Evolutionary conservation across 2,329 filamentous ascomycete species (phyloP).

Genomic region (Talaromyces marneffei): DNA sequence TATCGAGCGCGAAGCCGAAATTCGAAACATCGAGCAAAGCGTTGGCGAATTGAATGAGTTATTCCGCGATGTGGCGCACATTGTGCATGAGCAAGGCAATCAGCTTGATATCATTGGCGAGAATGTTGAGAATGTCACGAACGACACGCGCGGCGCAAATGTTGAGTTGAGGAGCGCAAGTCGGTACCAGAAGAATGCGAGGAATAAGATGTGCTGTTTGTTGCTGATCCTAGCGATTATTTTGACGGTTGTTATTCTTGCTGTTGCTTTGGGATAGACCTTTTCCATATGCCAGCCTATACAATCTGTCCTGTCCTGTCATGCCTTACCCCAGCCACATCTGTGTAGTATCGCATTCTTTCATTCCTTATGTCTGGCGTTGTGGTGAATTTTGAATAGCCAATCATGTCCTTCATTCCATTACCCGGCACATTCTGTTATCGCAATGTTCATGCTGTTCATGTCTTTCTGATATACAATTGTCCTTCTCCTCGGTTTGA

Average conservation of each 20-base stretch:
- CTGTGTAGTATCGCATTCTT: not conserved
- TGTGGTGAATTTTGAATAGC: not conserved
- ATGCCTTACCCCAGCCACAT: not conserved
- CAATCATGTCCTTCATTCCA: not conserved
- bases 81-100: constrained; percentile 89
- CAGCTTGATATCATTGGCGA: constrained; percentile 79
- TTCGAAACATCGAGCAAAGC: constrained; percentile 93
- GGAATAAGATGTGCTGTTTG: constrained; percentile 90
- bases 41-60: constrained; percentile 94
- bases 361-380: constrained; percentile 1
- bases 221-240: constrained; percentile 84
- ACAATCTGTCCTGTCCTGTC: not conserved
- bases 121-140: constrained; percentile 77
- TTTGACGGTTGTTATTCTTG: constrained; percentile 80
- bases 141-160: constrained; percentile 79
- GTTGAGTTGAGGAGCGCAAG: constrained; percentile 78
- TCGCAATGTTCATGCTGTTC: not conserved
- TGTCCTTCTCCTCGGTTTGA: not conserved
- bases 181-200: constrained; percentile 88
- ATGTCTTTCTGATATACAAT: not conserved
- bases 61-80: constrained; percentile 96
- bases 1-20: constrained; percentile 92
- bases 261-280: constrained; percentile 66
- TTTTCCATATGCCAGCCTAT: not conserved
- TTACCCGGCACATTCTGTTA: not conserved